These are phyloP conservation scores for Tulasnella sp. DNA, from an alignment of 768 basidiomycete species.

Conservation along the genomic window DNA sequence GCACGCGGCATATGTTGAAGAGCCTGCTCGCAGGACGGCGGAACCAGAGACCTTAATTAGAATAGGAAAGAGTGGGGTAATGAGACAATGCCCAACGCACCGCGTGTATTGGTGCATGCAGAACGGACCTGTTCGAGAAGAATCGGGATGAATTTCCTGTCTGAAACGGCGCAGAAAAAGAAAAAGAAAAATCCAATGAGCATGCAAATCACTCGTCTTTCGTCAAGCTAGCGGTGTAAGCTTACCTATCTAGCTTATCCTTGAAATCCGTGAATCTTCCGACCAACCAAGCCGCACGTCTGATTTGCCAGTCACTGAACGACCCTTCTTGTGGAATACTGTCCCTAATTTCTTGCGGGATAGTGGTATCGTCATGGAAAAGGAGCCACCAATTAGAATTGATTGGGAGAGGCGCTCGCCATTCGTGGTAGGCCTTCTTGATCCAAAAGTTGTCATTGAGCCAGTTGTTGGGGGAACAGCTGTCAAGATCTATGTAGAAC, in stretches of 20 bases:
- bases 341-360: slow-evolving; percentile 32
- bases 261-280: slow-evolving; percentile 64
- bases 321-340: slow-evolving; percentile 19
- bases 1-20: slow-evolving; percentile 71
- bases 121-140: slow-evolving; percentile 53
- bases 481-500: slow-evolving; percentile 52
- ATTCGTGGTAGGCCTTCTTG: slow-evolving; percentile 76
- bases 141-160: slow-evolving; percentile 55
- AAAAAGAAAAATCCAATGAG: neutral
- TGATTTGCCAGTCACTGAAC: slow-evolving; percentile 70
- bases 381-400: slow-evolving; percentile 97
- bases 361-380: slow-evolving; percentile 55
- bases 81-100: slow-evolving; percentile 21
- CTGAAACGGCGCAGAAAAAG: slow-evolving; percentile 28
- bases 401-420: slow-evolving; percentile 69
- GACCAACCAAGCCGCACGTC: slow-evolving; percentile 71
- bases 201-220: neutral
- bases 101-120: slow-evolving; percentile 31
- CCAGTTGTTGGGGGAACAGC: slow-evolving; percentile 79
- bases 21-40: slow-evolving; percentile 23
- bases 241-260: slow-evolving; percentile 48
- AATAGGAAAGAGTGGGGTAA: slow-evolving; percentile 5
- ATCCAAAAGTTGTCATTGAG: slow-evolving; percentile 89
- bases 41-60: slow-evolving; percentile 21
- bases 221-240: slow-evolving; percentile 12